Evolutionary conservation across 1,139 yeast species (phyloP), one percentile per base, ranked within the genome.

Genomic region (Scheffersomyces cryptocercus): DNA sequence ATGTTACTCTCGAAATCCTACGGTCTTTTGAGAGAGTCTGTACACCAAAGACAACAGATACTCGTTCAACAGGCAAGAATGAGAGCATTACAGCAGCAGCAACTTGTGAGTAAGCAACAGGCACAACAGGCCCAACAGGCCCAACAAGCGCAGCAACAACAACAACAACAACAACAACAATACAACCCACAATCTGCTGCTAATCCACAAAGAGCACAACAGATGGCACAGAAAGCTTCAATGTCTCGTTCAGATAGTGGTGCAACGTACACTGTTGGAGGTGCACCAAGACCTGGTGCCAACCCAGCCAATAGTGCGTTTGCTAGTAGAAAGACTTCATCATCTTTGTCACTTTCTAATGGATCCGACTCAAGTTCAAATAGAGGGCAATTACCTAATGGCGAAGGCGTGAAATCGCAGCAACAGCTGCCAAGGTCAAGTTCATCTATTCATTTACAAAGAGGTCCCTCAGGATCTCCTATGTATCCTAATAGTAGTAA

Each of bases 1-100:
- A 89, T 90, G 97, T 67, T 91, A 36, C 73, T 90, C 38, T 83
- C 95, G 4, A 91, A 91, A 63, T 85, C 97, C 0, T 88, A 87
- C 59, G 97, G 86, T 40, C 66, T 84, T 65, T 63, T 77, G 68
- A 60, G 81, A 40, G 82, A 76, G 52, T 73, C 79, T 9, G 81
- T 59, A 60, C 77, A 73, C 49, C 78, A 73, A 53, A 64, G 74
- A 42, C 76, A 70, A 56, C 78, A 71, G 48, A 59, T 64, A 15
- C 65, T 63, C 49, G 59, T 73, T 29, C 77, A 73, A 48, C 72
- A 77, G 61, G 73, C 78, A 36, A 62, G 79, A 59, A 62, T 70
- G 65, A 59, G 80, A 42, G 70, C 78, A 5, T 59, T 75, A 39
- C 80, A 73, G 42, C 75, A 69, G 48, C 75, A 70, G 39, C 70